Evolutionary conservation across 139 green algal genomes (phyloP), one percentile per base, ranked within the genome.

Genomic region (Nannochloris sp.): DNA sequence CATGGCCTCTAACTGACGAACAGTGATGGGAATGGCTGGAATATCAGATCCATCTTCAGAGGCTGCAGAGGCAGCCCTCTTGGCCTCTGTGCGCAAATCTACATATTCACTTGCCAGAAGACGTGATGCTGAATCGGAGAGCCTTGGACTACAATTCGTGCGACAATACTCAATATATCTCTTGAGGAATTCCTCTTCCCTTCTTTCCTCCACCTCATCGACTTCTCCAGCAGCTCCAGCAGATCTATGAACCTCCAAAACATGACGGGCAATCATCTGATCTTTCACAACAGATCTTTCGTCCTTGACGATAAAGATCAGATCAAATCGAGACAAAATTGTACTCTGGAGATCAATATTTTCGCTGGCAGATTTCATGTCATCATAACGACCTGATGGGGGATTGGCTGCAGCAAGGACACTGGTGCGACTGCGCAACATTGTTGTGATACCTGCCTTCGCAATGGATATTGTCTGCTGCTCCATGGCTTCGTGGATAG

Each of bases 401-500:
- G 93, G 93, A 83, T 99, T 99, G 49, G 93, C 93, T 1, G 93
- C 93, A 28, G 93, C 93, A 43, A 99, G 81, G 69, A 99, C 94
- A 5, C 80, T 87, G 13, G 91, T 96, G 23, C 93, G 79, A 17
- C 77, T 80, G 61, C 95, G 95, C 56, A 99, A 86, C 72, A 97
- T 95, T 10, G 93, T 97, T 33, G 93, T 95, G 81, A 99, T 98
- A 66, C 93, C 93, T 3, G 93, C 93, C 81, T 99, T 99, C 46
- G 93, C 92, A 36, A 99, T 95, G 59, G 85, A 95, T 71, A 99
- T 98, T 46, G 93, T 98, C 81, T 99, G 93, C 84, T 99, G 93
- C 82, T 99, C 93, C 93, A 99, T 99, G 33, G 93, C 93, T 84
- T 99, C 93, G 70, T 98, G 93, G 72, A 99, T 99, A 56, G 93